Base-by-base conservation (phyloP, 805 yeast genomes). In the Myxozyma geophila region DNA sequence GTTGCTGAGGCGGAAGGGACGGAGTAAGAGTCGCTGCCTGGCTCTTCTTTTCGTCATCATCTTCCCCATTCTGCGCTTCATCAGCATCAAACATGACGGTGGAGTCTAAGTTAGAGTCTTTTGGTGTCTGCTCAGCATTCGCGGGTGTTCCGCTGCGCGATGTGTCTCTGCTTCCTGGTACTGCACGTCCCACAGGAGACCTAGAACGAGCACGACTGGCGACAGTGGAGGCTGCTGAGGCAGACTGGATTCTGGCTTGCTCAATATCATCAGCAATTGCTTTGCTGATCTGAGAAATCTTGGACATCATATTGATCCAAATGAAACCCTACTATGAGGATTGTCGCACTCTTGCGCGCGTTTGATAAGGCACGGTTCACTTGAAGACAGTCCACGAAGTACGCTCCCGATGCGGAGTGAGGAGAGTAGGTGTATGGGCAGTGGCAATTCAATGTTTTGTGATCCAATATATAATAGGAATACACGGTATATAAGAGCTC, bases 251-350 rank as follows among this genome's bases (percentile, higher is more conserved):
- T 39, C 68, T 33, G 37, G 71, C 83, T 67, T 78, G 78, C 59
- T 80, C 82, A 23, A 87, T 71, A 73, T 87, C 92, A 59, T 87
- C 92, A 8, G 84, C 76, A 43, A 87, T 71, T 59, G 84, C 85
- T 76, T 87, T 87, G 57, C 88, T 82, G 9, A 86, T 71, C 77
- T 87, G 90, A 10, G 87, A 79, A 51, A 86, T 74, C 70, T 83
- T 81, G 51, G 83, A 80, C 70, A 85, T 82, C 88, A 85, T 85
- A 13, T 19, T 52, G 43, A 21, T 17, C 47, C 49, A 17, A 33
- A 41, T n/a, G n/a, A n/a, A n/a, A n/a, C n/a, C n/a, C n/a, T n/a
- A n/a, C n/a, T n/a, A n/a, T n/a, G n/a, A n/a, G n/a, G 37, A 17
- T n/a, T 21, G 23, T 41, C 28, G 13, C n/a, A 28, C 23, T 15